phyloP scores from a whole-genome alignment of 192 early-diverging fungal species.

The Rhizoclosmatium sp. region DNA sequence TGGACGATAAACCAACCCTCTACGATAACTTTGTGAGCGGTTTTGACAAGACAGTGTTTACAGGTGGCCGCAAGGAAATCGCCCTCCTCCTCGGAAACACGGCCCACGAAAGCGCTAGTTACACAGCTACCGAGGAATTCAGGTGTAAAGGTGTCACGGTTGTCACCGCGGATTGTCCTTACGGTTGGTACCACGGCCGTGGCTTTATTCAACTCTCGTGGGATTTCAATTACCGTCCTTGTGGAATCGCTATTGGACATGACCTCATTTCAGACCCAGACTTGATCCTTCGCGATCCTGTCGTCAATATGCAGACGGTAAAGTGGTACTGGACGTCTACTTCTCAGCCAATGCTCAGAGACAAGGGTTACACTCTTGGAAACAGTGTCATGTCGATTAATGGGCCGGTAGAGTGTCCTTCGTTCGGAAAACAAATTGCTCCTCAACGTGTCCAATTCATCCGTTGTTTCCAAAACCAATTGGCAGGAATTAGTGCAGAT shows the following conservation, averaged over 20 bases:
- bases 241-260: not conserved
- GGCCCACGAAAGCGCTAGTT: constrained; percentile 9
- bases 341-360: constrained; percentile 1
- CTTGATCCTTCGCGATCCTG: constrained; percentile 2
- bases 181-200: constrained; percentile 30
- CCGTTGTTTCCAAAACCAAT: constrained; percentile 17
- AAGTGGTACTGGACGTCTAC: constrained; percentile 20
- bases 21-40: not conserved
- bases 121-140: not conserved
- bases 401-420: constrained; percentile 14
- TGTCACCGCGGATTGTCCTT: constrained; percentile 1
- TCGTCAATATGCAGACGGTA: not conserved
- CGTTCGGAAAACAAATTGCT: not conserved
- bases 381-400: constrained; percentile 21
- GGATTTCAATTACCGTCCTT: constrained; percentile 15
- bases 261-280: constrained; percentile 3
- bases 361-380: constrained; percentile 14
- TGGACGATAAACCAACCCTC: not conserved
- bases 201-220: constrained; percentile 26
- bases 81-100: constrained; percentile 31
- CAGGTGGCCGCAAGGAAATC: constrained; percentile 6
- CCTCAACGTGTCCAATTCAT: constrained; percentile 12
- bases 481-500: too few species aligned
- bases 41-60: not conserved
- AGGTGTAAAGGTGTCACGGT: not conserved